Conservation (phyloP, 768 basidiomycete species). For the Lactarius deliciosus region DNA sequence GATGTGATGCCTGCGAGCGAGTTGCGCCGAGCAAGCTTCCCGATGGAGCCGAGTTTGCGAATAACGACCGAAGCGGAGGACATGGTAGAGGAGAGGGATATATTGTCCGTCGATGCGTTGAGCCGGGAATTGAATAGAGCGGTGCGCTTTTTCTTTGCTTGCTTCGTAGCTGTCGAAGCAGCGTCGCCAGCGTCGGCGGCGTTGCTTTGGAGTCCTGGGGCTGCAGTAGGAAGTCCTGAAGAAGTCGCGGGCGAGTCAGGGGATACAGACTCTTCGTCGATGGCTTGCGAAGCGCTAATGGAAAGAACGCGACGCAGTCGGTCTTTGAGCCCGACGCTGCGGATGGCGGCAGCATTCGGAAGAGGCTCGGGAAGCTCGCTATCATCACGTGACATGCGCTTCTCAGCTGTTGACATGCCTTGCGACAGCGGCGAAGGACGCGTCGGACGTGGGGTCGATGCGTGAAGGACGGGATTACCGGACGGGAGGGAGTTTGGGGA, state of each 20-base stretch:
- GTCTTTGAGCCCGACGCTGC: conserved; percentile 73
- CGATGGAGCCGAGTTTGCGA: conserved; percentile 89
- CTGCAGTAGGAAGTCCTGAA: conserved; percentile 11
- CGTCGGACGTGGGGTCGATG: conserved; percentile 35
- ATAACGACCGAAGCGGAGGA: conserved; percentile 96
- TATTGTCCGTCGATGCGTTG: conserved; percentile 91
- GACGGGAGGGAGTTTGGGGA: conserved; percentile 35
- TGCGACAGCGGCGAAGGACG: conserved; percentile 70
- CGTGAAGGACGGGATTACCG: conserved; percentile 37
- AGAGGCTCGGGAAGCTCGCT: conserved; percentile 54
- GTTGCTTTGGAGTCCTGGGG: conserved; percentile 30
- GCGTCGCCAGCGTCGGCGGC: conserved; percentile 34
- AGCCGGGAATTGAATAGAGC: conserved; percentile 85
- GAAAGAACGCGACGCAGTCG: conserved; percentile 72
- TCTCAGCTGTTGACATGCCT: conserved; percentile 62
- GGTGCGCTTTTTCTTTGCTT: conserved; percentile 62
- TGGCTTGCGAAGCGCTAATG: conserved; percentile 55
- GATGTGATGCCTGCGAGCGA: conserved; percentile 89
- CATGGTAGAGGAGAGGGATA: conserved; percentile 92
- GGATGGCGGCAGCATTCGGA: conserved; percentile 41
- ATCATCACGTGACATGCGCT: conserved; percentile 77
- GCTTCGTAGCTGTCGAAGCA: conserved; percentile 37
- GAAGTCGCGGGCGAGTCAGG: conserved; percentile 36
- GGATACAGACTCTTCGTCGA: conserved; percentile 55
- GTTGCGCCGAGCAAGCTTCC: conserved; percentile 84